Base-by-base conservation (phyloP, 2,329 filamentous ascomycete species). In the Cyphellophora attinorum region DNA sequence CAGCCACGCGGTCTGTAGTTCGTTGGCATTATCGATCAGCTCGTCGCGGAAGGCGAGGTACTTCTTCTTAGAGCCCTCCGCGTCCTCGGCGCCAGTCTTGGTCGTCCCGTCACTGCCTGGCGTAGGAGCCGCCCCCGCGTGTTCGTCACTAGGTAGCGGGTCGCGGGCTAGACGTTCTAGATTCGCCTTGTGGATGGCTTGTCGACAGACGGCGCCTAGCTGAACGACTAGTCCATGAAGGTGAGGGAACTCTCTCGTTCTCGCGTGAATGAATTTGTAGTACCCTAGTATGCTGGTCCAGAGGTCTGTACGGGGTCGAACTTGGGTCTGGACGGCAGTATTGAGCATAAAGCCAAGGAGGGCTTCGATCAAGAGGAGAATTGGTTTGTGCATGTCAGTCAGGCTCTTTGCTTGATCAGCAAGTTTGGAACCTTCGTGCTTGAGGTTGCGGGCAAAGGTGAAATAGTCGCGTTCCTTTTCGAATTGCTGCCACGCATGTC, bases 251-350 rank as follows among this genome's bases (percentile, higher is more conserved):
- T 53, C 45, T 14, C 47, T 45, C 13, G 58, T 59, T 23, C 56
- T 56, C 34, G 52, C 54, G 38, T 52, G 54, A 17, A 68, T 58
- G 29, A 62, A 64, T 17, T 57, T 54, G 58, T 65, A 65, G 35
- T 68, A 67, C 13, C 58, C 54, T 11, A 68, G 49, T 15, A 67
- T 64, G 14, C 59, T 62, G 16, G 59, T 52, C 68, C 68, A 72
- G 2, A 55, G 57, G 13, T 61, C 57, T 16, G 46, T 48, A 17
- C 58, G 34, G 2, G 48, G 45, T 40, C 60, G 62, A 16, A 47
- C 53, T 32, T 59, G 55, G 29, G 65, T 59, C 31, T 64, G 59
- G 11, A 57, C 56, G 29, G 60, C 56, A 39, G 65, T 65, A 8
- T 63, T 61, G 19, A 68, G 53, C 34, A 66, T 62, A 41, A 66